Conservation (phyloP, 2,329 filamentous ascomycete genomes). For the Exophiala viscosa region DNA sequence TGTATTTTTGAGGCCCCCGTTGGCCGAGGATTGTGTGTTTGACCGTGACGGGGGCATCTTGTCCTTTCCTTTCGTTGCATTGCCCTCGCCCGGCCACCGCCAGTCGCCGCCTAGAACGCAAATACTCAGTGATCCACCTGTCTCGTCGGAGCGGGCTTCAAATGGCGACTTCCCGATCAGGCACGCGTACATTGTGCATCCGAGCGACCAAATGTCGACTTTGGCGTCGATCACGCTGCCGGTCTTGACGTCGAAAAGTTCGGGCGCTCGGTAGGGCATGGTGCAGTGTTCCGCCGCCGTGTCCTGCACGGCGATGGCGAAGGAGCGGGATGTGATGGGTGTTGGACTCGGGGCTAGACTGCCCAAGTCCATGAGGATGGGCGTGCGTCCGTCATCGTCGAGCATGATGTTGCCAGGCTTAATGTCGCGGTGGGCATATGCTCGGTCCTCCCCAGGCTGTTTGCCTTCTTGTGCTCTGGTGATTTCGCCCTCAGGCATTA, state of each 20-base stretch:
- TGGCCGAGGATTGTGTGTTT: constrained; percentile 26
- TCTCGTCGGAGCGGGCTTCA: constrained; percentile 92
- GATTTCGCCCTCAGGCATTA: constrained; percentile 68
- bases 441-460: constrained; percentile 64
- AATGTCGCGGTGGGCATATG: constrained; percentile 93
- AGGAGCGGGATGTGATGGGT: constrained; percentile 81
- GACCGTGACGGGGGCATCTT: constrained; percentile 34
- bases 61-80: constrained; percentile 57
- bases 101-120: constrained; percentile 93
- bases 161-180: constrained; percentile 96
- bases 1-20: constrained; percentile 30
- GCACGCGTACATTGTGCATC: constrained; percentile 96
- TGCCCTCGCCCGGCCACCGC: constrained; percentile 88
- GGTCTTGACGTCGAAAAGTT: constrained; percentile 97
- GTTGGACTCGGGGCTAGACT: constrained; percentile 84
- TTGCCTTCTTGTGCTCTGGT: constrained; percentile 64
- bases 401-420: constrained; percentile 99
- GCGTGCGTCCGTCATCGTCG: constrained; percentile 77
- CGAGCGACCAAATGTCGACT: constrained; percentile 95
- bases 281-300: constrained; percentile 93
- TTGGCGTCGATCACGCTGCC: constrained; percentile 90
- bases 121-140: constrained; percentile 85
- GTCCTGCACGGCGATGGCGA: constrained; percentile 90
- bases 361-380: constrained; percentile 96
- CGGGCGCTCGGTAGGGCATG: constrained; percentile 96